Evolutionary conservation across 441 rosid genomes (phyloP).

Genomic region (Arabidopsis hybrid): DNA sequence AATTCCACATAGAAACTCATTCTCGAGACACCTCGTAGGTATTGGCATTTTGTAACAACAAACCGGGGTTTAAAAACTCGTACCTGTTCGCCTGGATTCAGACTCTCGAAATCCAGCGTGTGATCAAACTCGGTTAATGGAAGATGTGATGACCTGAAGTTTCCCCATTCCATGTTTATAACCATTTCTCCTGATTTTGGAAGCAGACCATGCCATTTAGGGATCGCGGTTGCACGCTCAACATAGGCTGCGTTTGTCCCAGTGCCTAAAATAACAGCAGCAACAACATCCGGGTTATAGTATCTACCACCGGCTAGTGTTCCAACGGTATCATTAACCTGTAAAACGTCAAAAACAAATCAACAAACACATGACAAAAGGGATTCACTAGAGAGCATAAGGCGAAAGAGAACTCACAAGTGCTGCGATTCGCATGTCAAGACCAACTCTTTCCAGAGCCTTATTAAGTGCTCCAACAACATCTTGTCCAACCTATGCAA

Average conservation of each 20-base stretch:
- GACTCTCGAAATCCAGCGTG: slow-evolving; percentile 60
- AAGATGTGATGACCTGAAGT: slow-evolving; percentile 72
- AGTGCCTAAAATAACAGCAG: slow-evolving; percentile 73
- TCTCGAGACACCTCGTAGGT: neutral
- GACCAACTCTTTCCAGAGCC: slow-evolving; percentile 79
- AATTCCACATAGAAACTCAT: slow-evolving; percentile 22
- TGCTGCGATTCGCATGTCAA: slow-evolving; percentile 84
- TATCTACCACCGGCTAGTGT: slow-evolving; percentile 75
- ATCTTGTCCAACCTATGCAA: slow-evolving; percentile 80
- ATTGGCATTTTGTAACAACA: neutral
- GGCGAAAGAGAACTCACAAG: slow-evolving; percentile 56
- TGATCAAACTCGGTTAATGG: slow-evolving; percentile 68
- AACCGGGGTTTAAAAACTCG: slow-evolving; percentile 6
- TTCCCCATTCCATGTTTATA: slow-evolving; percentile 72
- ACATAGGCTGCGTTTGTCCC: slow-evolving; percentile 77
- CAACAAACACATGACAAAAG: slow-evolving; percentile 20
- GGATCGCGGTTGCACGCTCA: slow-evolving; percentile 66
- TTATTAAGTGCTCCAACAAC: slow-evolving; percentile 77
- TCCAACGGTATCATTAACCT: slow-evolving; percentile 76
- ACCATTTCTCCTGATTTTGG: slow-evolving; percentile 90
- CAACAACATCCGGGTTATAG: slow-evolving; percentile 55
- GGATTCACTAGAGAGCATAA: neutral
- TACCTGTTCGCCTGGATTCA: slow-evolving; percentile 81
- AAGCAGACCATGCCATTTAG: slow-evolving; percentile 67
- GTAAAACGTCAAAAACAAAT: neutral